These are phyloP conservation scores for Cyberlindnera americana DNA, from an alignment of 805 yeast species.

Conservation along the genomic window DNA sequence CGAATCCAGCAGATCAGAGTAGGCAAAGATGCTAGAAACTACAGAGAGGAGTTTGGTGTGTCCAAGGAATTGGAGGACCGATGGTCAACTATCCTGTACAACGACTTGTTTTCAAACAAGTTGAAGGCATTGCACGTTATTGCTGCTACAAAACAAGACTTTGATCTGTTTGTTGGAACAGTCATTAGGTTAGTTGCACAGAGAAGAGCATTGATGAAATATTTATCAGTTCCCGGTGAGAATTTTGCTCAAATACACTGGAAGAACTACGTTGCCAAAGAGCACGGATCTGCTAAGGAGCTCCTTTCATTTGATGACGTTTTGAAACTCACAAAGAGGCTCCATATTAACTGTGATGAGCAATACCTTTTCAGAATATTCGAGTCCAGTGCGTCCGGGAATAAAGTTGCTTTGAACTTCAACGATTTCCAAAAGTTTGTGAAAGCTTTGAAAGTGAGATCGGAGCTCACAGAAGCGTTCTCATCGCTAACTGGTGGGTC, in stretches of 20 bases:
- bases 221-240: slow-evolving; percentile 60
- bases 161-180: slow-evolving; percentile 52
- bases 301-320: slow-evolving; percentile 63
- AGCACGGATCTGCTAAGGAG: slow-evolving; percentile 30
- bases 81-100: slow-evolving; percentile 84
- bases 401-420: slow-evolving; percentile 55
- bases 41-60: slow-evolving; percentile 79
- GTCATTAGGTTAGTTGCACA: slow-evolving; percentile 51
- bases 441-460: slow-evolving; percentile 56
- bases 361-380: slow-evolving; percentile 49
- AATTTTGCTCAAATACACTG: slow-evolving; percentile 64
- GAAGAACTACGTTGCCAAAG: slow-evolving; percentile 45
- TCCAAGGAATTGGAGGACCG: slow-evolving; percentile 57
- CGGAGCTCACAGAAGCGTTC: slow-evolving; percentile 58
- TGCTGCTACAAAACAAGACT: slow-evolving; percentile 50
- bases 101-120: slow-evolving; percentile 52
- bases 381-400: slow-evolving; percentile 45
- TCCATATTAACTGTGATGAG: slow-evolving; percentile 71
- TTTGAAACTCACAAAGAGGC: slow-evolving; percentile 54
- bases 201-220: slow-evolving; percentile 58
- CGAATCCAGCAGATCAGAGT: slow-evolving; percentile 58
- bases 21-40: slow-evolving; percentile 74
- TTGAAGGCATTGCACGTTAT: slow-evolving; percentile 78
- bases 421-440: slow-evolving; percentile 77
- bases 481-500: slow-evolving; percentile 26